Percentiles rank a stretch among this genome's conserved stretches.
phyloP scores from a whole-genome alignment of 768 basidiomycete species.

The Leucosporidium creatinivorum region DNA sequence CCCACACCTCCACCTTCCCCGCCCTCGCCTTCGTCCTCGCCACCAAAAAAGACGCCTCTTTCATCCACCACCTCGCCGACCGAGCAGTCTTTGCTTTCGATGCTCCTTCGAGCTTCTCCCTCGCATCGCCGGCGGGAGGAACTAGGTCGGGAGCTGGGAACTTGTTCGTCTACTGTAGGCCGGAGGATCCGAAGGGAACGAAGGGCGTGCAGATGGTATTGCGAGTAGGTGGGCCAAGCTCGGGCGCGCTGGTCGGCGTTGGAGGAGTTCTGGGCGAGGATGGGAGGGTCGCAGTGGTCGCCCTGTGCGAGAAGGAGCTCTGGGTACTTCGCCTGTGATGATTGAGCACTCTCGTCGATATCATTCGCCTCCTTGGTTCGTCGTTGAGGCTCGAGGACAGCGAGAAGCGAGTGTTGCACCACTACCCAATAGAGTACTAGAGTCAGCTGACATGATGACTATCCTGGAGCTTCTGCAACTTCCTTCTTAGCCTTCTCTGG shows the following conservation, averaged over 20 bases:
- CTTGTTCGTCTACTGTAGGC: constrained; percentile 28
- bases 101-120: constrained; percentile 5
- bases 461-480: too few species aligned
- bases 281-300: constrained; percentile 2
- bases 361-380: too few species aligned
- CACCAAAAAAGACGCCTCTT: constrained; percentile 82
- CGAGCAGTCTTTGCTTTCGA: constrained; percentile 49
- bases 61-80: constrained; percentile 63
- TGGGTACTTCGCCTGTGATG: too few species aligned
- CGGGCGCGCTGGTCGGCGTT: constrained; percentile 28
- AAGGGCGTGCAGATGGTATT: constrained; percentile 28
- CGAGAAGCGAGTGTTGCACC: too few species aligned
- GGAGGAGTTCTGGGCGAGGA: constrained; percentile 9
- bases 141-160: constrained; percentile 18
- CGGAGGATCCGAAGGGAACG: constrained; percentile 1
- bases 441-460: too few species aligned
- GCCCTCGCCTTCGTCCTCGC: constrained; percentile 90
- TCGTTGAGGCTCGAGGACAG: too few species aligned
- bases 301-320: constrained; percentile 31
- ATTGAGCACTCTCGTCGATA: too few species aligned
- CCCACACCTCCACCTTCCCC: constrained; percentile 71
- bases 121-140: neutral
- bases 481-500: too few species aligned
- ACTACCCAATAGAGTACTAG: too few species aligned
- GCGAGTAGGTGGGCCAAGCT: constrained; percentile 9